These are phyloP conservation scores for Penicillium sp. DNA, from an alignment of 2,329 filamentous ascomycete species.

Conservation along the genomic window DNA sequence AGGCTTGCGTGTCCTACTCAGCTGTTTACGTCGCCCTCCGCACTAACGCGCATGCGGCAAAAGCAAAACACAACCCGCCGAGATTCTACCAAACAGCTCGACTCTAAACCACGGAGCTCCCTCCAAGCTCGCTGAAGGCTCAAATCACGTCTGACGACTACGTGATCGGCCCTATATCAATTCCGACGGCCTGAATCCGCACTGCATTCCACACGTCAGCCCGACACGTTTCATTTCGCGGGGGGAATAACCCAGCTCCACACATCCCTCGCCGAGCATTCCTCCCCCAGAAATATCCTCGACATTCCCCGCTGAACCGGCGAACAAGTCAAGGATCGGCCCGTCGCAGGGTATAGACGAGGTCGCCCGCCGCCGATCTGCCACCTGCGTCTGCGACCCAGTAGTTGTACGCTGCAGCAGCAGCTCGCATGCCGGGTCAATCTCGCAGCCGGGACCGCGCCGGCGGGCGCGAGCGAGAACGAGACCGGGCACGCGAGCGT, in stretches of 20 bases:
- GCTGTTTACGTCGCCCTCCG: slow-evolving; percentile 5
- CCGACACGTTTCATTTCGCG: slow-evolving; percentile 5
- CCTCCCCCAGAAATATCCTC: not conserved
- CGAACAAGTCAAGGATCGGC: slow-evolving; percentile 2
- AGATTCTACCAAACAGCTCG: slow-evolving; percentile 7
- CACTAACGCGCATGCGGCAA: slow-evolving; percentile 24
- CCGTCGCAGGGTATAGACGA: not conserved
- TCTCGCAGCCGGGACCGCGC: slow-evolving; percentile 38
- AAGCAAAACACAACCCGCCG: slow-evolving; percentile 25
- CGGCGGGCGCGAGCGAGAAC: slow-evolving; percentile 18
- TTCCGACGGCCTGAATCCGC: not conserved
- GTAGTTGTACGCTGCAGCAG: not conserved
- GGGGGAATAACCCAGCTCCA: not conserved
- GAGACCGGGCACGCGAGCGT: slow-evolving; percentile 22
- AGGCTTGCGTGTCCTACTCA: not conserved
- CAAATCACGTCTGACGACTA: not conserved
- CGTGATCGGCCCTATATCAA: not conserved
- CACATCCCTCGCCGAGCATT: not conserved
- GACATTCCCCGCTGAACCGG: not conserved
- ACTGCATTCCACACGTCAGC: not conserved
- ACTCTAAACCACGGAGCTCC: not conserved
- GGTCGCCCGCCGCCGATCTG: slow-evolving; percentile 1
- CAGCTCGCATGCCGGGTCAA: slow-evolving; percentile 33
- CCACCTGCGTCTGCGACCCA: not conserved
- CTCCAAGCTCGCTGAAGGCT: not conserved